phyloP scores from a whole-genome alignment of 371 early-diverging fungal genomes.

The Mucor mucedo region DNA sequence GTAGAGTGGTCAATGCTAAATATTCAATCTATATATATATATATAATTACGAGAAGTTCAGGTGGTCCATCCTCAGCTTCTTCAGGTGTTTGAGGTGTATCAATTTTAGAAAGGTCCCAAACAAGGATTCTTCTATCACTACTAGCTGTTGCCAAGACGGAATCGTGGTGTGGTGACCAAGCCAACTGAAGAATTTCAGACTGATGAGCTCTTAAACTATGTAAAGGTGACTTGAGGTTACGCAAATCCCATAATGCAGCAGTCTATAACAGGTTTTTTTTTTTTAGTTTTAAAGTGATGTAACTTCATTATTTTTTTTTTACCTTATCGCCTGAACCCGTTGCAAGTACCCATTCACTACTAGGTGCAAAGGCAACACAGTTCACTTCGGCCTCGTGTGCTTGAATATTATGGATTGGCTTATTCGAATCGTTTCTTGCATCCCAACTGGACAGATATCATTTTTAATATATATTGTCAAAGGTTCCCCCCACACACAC shows the following conservation, averaged over 20 bases:
- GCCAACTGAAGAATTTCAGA: constrained; percentile 92
- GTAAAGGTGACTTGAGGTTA: constrained; percentile 80
- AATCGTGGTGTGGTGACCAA: constrained; percentile 97
- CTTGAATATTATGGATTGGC: constrained; percentile 77
- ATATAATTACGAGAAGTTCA: constrained; percentile 81
- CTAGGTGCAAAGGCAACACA: constrained; percentile 93
- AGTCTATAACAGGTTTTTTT: constrained; percentile 49
- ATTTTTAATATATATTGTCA: not conserved
- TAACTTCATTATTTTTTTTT: not conserved
- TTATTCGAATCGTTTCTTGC: constrained; percentile 60
- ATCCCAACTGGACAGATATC: constrained; percentile 68
- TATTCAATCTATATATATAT: too few species aligned
- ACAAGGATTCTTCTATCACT: constrained; percentile 94
- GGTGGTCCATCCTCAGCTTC: constrained; percentile 98
- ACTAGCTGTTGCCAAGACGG: constrained; percentile 91
- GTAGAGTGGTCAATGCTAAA: not conserved
- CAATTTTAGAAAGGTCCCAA: constrained; percentile 96
- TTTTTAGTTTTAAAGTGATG: not conserved
- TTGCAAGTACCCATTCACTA: constrained; percentile 91
- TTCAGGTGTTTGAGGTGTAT: constrained; percentile 89
- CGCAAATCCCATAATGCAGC: constrained; percentile 98
- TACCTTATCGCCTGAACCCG: constrained; percentile 93
- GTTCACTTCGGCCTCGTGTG: constrained; percentile 94
- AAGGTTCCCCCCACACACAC: not conserved
- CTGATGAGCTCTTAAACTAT: constrained; percentile 87